Evolutionary conservation across 75 land plant genomes (phyloP), one percentile per base, ranked within the genome.

Genomic region (Picea glauca): DNA sequence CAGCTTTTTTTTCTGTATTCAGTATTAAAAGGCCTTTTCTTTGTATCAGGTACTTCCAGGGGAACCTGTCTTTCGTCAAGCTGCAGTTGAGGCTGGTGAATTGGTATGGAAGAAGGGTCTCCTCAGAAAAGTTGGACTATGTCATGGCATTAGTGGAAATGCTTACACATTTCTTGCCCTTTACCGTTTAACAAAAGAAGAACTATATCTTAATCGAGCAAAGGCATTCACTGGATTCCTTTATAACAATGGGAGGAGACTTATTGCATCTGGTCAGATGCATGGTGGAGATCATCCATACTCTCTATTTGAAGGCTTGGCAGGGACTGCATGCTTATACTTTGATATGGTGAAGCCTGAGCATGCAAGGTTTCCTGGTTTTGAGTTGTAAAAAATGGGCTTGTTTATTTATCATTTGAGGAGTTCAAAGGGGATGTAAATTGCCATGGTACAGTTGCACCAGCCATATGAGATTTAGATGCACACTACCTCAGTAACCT

Each of bases 51-150:
- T 91, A 35, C 88, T 85, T 80, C 84, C 90, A 21, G 76, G 62
- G n/a, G 88, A 91, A 20, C 76, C 80, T n/a, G 92, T 80, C 7
- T 93, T 93, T 60, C 82, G 79, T n/a, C 82, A 88, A 77, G 94
- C 96, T 3, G 94, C 96, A 35, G 76, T 90, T 33, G 96, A 91
- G 62, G 96, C 96, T 11, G 96, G 89, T 30, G 96, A 93, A 33
- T 90, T 91, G 15, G 93, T 93, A 12, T 93, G 96, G 96, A 90
- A 86, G 67, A 86, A 80, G 31, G 94, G 96, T 11, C 76, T 91
- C 66, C 72, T 89, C 67, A 76, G 84, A 80, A 88, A 88, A 62
- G 83, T 91, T 35, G 94, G 96, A 56, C 83, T 93, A 23, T 87
- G 87, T 62, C 92, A 93, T 80, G 96, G 96, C 15, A 67, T 88